A percentile compares a stretch with the other conserved stretches of the same genome.
phyloP scores from a whole-genome alignment of 2,329 filamentous ascomycete genomes.

The Ophiostoma himal-ulmi region DNA sequence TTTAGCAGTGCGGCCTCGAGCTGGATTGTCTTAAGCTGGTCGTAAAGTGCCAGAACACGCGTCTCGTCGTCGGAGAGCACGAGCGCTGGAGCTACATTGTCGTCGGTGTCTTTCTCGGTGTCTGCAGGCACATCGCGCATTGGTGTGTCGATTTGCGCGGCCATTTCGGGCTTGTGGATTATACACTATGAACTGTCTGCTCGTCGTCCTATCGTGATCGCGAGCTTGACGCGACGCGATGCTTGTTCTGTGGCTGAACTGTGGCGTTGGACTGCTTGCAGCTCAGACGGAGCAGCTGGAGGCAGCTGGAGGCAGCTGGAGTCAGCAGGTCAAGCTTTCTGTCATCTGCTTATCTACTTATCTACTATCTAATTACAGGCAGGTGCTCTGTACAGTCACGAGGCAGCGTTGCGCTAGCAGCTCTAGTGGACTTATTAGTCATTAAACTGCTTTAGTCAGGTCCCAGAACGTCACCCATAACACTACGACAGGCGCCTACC shows the following conservation, averaged over 20 bases:
- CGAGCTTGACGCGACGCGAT: neutral
- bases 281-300: neutral
- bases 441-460: conserved; percentile 9
- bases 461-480: neutral
- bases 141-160: conserved; percentile 22
- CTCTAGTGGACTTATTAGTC: conserved; percentile 17
- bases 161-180: neutral
- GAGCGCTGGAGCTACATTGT: conserved; percentile 33
- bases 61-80: conserved; percentile 61
- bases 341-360: neutral
- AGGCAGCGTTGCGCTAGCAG: conserved; percentile 22
- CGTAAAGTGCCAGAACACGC: conserved; percentile 62
- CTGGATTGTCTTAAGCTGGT: conserved; percentile 63
- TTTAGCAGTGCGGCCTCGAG: conserved; percentile 64
- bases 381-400: conserved; percentile 19
- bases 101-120: neutral
- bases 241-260: neutral
- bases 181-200: neutral
- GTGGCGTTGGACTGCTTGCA: conserved; percentile 6
- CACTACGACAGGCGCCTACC: neutral
- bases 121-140: conserved; percentile 21
- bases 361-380: neutral
- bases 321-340: conserved; percentile 8
- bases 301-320: neutral
- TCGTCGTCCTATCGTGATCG: neutral